Base-by-base conservation (phyloP, 371 early-diverging fungal genomes). In the Lichtheimia ornata region DNA sequence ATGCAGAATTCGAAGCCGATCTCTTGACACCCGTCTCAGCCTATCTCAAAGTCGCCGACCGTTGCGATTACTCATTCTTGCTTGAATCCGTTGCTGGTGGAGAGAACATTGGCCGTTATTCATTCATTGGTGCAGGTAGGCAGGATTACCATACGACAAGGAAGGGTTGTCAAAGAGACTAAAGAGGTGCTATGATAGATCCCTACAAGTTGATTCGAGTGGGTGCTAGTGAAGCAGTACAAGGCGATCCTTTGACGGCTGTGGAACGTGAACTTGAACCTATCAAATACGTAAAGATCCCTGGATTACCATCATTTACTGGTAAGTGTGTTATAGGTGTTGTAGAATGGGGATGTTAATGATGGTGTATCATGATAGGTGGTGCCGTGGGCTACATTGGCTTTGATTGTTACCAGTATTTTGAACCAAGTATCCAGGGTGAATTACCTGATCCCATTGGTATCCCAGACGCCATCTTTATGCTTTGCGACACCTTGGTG, bases 311-410 rank as follows among this genome's bases (percentile, higher is more conserved):
- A 44, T 79, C 85, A 30, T 96, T 96, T 67, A 94, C 94, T 57
- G 94, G 92, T 87, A 78, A 51, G 53, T 4, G 35, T 3, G 13
- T 0, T 47, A 5, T 18, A 17, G 47, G 17, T 18, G 17, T 22
- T 1, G 3, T 27, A 9, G 18, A 49, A 11, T 18, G 53, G 17
- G 53, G 17, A 27, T 41, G 15, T 43, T 49, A 35, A 12, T 30
- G 30, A 18, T 50, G 30, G 14, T 50, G 7, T 13, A 7, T 6
- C 12, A 17, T 13, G 9, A 50, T 61, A 77, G 95, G 97, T 67
- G 98, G 98, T 35, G 98, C 97, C 17, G 91, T 98, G 42, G 98
- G 98, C 14, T 98, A 95, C 73, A 90, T 98, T 54, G 84, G 93
- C 17, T 98, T 94, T 78, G 98, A 98, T 73, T 97, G 97, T 64